Base-by-base conservation (phyloP, 441 rosid species). In the Arabidopsis hybrid region DNA sequence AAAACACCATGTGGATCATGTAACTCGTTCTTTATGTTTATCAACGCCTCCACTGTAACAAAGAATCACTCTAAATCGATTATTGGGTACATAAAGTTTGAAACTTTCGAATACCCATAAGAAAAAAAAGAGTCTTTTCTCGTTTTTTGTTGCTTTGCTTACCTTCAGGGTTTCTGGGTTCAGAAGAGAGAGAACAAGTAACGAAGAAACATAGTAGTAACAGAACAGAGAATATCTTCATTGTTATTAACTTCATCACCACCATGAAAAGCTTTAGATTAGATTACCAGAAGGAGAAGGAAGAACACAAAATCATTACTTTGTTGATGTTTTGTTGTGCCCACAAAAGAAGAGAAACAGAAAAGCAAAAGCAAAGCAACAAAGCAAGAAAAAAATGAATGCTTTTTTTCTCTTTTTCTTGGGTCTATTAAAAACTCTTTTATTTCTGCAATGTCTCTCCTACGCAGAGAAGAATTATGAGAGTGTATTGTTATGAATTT, bases 121-220 rank as follows among this genome's bases (percentile, higher is more conserved):
- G 31, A 17, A 50, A 3, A 12, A 60, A 2, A 7, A 0, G 10
- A 40, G 18, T 62, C 26, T 21, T 21, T 21, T 21, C 26, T 21
- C 26, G 26, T 21, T 21, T 21, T 21, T 21, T 21, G 26, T 21
- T 21, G 26, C 26, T 21, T 21, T 21, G 26, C 35, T 38, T 60
- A 92, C 98, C 98, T 91, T 92, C 98, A 60, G 85, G 97, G 82
- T 92, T 92, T 42, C 92, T 83, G 74, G 96, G 89, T 51, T 92
- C 93, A 16, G 90, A 92, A 0, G 92, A 84, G 59, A 81, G 61
- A 35, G 86, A 79, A 29, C 45, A 71, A 43, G 78, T 46, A 13
- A 71, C 8, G 16, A 60, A 65, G 53, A 76, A 69, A 67, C 63
- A 83, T 39, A 83, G 81, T 65, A 83, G 81, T 65, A 52, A 60